Conservation (phyloP, 2,329 filamentous ascomycete species). For the Cercospora sesami region DNA sequence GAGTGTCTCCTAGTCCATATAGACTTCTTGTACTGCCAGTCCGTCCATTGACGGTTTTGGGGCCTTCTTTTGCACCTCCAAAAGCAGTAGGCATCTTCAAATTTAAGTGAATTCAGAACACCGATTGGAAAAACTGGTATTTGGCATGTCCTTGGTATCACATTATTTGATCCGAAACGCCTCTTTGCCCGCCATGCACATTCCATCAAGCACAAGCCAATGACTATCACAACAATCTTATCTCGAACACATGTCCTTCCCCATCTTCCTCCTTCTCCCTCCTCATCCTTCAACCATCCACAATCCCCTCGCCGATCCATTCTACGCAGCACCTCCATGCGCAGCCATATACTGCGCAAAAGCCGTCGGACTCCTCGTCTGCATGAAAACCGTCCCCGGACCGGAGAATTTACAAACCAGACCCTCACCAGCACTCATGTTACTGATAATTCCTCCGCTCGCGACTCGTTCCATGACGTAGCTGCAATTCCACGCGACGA, state of each 20-base stretch:
- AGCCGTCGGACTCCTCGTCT: slow-evolving; percentile 78
- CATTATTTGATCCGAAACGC: not conserved
- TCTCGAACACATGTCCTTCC: not conserved
- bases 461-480: slow-evolving; percentile 88
- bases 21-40: too few relatives aligned
- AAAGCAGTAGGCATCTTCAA: too few relatives aligned
- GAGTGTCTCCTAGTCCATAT: too few relatives aligned
- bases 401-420: slow-evolving; percentile 91
- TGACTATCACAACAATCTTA: not conserved
- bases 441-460: slow-evolving; percentile 90
- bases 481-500: slow-evolving; percentile 88
- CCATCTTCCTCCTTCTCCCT: not conserved
- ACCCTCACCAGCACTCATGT: slow-evolving; percentile 77
- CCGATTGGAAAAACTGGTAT: not conserved
- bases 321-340: slow-evolving; percentile 33
- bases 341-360: slow-evolving; percentile 57
- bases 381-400: slow-evolving; percentile 86
- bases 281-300: not conserved
- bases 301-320: not conserved
- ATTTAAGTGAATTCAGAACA: not conserved
- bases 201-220: not conserved
- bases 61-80: not conserved
- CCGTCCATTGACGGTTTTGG: too few relatives aligned
- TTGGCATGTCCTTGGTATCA: not conserved
- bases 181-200: not conserved